phyloP scores from a whole-genome alignment of 192 early-diverging fungal species.

The Rhizoclosmatium sp. region DNA sequence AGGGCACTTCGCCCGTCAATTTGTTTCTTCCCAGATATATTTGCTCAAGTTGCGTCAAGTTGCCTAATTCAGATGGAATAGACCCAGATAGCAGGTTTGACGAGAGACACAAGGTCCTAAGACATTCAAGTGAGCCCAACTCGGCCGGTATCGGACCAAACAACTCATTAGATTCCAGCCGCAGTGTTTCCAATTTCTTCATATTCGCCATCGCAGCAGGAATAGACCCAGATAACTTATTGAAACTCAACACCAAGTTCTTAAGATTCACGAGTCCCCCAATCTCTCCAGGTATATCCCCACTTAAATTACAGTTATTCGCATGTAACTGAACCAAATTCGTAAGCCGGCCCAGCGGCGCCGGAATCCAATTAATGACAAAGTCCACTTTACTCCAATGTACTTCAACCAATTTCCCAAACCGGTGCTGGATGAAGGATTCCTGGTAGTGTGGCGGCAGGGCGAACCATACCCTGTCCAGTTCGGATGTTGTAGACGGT shows the following conservation, averaged over 20 bases:
- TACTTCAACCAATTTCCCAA: background rate
- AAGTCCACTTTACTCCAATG: conserved; percentile 19
- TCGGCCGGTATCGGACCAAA: background rate
- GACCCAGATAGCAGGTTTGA: background rate
- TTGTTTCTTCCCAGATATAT: conserved; percentile 4
- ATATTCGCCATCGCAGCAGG: conserved; percentile 1
- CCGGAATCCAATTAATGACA: conserved; percentile 17
- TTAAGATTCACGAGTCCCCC: background rate
- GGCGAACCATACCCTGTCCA: conserved; percentile 18
- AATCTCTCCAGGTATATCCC: conserved; percentile 6
- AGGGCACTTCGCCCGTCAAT: background rate
- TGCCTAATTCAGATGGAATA: background rate
- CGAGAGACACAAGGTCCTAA: background rate
- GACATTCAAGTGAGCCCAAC: background rate
- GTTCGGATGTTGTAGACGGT: background rate
- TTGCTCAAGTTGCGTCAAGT: background rate
- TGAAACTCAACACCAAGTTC: background rate
- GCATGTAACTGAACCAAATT: background rate
- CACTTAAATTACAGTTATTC: background rate
- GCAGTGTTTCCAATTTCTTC: background rate
- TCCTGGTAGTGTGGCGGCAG: conserved; percentile 21
- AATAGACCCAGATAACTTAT: background rate
- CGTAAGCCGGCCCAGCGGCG: background rate
- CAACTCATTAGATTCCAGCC: conserved; percentile 3
- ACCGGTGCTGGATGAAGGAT: background rate